phyloP scores from a whole-genome alignment of 495 filamentous ascomycete species.

The Podospora pseudoanserina region DNA sequence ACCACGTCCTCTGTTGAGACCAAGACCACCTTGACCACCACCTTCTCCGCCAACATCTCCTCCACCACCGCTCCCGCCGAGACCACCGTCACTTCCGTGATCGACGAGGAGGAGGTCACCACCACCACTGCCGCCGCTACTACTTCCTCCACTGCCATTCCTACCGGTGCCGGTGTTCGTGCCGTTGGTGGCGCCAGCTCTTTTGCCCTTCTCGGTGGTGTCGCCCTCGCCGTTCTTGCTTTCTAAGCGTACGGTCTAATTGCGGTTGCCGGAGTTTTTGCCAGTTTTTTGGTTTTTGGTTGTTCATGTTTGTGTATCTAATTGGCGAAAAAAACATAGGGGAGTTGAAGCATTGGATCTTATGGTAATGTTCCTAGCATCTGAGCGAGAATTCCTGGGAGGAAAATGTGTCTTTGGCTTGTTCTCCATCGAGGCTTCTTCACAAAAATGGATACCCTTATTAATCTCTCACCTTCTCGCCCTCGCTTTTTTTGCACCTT shows the following conservation, averaged over 20 bases:
- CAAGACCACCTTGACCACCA: constrained; percentile 7
- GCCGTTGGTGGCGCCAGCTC: constrained; percentile 37
- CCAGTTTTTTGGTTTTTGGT: neutral
- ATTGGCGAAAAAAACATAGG: neutral
- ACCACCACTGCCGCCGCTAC: constrained; percentile 13
- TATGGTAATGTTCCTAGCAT: neutral
- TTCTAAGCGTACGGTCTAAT: constrained; percentile 30
- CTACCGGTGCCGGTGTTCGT: constrained; percentile 17
- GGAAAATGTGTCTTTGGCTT: neutral
- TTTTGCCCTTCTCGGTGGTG: constrained; percentile 38
- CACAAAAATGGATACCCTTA: constrained; percentile 3
- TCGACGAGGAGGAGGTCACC: constrained; percentile 1
- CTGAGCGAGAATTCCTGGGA: neutral
- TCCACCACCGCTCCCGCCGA: constrained; percentile 18
- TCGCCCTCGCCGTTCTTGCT: constrained; percentile 41
- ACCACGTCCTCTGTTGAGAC: constrained; percentile 17
- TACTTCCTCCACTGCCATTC: constrained; percentile 14
- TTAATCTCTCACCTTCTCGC: neutral
- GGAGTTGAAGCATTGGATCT: neutral
- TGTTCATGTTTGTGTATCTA: neutral
- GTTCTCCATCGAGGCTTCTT: neutral
- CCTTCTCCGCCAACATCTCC: constrained; percentile 2
- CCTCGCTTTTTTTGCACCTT: neutral
- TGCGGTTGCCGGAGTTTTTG: neutral
- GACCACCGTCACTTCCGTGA: constrained; percentile 12